Percentiles rank a stretch among this genome's conserved stretches.
Conservation (phyloP, 139 green algal species). For the Limnomonas spitsbergensis region DNA sequence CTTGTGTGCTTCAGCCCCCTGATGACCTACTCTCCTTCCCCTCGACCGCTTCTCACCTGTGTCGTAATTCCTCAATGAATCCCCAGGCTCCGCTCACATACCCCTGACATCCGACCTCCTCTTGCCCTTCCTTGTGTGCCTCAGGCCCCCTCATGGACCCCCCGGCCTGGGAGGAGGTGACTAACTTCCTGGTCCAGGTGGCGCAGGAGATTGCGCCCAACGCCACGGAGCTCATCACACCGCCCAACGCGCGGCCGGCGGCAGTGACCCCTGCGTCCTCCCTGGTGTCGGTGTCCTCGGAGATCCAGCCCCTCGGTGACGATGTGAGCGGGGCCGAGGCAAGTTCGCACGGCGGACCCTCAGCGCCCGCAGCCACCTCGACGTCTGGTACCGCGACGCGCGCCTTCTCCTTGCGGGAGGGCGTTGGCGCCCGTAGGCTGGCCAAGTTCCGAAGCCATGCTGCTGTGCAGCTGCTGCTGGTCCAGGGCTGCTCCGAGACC, state of each 20-base stretch:
- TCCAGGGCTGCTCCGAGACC: conserved; percentile 51
- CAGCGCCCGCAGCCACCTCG: background rate
- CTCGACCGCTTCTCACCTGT: too few species aligned
- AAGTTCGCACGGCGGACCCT: background rate
- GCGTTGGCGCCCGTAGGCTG: conserved; percentile 74
- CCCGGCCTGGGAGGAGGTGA: conserved; percentile 47
- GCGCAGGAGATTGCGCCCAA: conserved; percentile 41
- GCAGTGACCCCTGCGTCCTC: background rate
- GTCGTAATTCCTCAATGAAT: too few species aligned
- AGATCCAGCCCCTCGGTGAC: background rate
- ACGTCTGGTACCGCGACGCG: background rate
- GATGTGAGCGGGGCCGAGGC: background rate
- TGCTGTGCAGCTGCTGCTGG: conserved; percentile 85
- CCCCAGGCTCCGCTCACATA: too few species aligned
- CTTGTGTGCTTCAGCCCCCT: too few species aligned
- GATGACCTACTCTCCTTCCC: too few species aligned
- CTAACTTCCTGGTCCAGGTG: conserved; percentile 52
- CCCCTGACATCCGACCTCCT: too few species aligned
- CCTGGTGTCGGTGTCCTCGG: background rate
- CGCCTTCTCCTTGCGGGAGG: conserved; percentile 58
- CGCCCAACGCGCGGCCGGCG: background rate
- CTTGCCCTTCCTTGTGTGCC: too few species aligned
- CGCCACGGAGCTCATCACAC: conserved; percentile 30
- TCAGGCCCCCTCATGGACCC: conserved; percentile 38
- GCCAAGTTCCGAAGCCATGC: conserved; percentile 67